These are phyloP conservation scores for Rhizopus sp. DNA, from an alignment of 371 early-diverging fungal genomes.

Conservation along the genomic window DNA sequence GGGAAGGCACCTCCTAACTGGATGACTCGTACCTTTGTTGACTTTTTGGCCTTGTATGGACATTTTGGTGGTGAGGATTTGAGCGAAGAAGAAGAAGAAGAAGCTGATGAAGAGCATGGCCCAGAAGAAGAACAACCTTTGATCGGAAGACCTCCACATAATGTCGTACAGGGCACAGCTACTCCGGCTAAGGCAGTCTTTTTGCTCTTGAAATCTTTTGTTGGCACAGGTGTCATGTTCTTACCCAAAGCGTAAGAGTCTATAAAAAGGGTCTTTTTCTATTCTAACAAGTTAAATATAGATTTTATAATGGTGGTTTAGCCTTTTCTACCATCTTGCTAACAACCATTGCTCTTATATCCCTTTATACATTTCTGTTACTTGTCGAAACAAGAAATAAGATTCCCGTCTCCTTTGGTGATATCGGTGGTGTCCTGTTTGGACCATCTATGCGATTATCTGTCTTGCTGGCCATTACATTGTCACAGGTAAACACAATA, in stretches of 20 bases:
- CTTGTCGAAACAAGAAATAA: constrained; percentile 61
- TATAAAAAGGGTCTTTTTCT: constrained; percentile 2
- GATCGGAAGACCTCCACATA: constrained; percentile 41
- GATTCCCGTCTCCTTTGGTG: constrained; percentile 67
- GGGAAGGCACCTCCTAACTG: constrained; percentile 70
- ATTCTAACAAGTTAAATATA: constrained; percentile 19
- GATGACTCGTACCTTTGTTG: constrained; percentile 88
- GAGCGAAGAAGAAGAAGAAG: constrained; percentile 77
- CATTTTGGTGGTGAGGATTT: constrained; percentile 95
- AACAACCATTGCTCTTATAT: constrained; percentile 53
- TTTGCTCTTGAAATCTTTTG: constrained; percentile 74
- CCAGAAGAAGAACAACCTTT: constrained; percentile 47
- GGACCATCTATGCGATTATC: constrained; percentile 68
- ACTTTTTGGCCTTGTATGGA: constrained; percentile 91
- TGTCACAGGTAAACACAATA: constrained; percentile 65
- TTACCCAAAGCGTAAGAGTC: constrained; percentile 61
- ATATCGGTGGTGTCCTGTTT: constrained; percentile 75
- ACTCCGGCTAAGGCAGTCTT: constrained; percentile 74
- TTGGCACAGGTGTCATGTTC: constrained; percentile 83
- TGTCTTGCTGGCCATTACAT: constrained; percentile 73
- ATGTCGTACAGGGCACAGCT: constrained; percentile 64
- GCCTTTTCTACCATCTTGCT: constrained; percentile 58
- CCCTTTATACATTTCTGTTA: constrained; percentile 62
- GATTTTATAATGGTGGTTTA: constrained; percentile 69
- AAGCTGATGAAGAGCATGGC: constrained; percentile 6